phyloP scores from a whole-genome alignment of 192 early-diverging fungal genomes.

The Dissophora ornata region DNA sequence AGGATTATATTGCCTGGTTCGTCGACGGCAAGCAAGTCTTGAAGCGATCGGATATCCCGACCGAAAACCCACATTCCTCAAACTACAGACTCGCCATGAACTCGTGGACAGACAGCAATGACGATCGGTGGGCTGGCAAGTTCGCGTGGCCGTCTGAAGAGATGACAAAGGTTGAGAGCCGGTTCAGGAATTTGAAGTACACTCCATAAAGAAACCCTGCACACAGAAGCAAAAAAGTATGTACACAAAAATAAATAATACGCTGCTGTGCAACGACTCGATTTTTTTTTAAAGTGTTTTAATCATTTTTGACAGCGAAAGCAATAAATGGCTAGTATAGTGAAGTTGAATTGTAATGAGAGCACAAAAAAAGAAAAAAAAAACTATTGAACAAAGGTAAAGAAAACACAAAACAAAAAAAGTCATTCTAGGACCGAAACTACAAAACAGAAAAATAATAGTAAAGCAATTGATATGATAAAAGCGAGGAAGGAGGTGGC shows the following conservation, averaged over 20 bases:
- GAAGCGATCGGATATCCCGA: constrained; percentile 15
- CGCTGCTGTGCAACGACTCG: background rate
- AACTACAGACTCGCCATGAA: constrained; percentile 24
- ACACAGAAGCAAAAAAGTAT: too few relatives aligned
- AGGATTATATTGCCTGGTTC: constrained; percentile 15
- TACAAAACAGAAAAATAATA: background rate
- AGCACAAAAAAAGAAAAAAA: constrained; percentile 2
- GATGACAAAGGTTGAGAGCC: background rate
- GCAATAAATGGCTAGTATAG: background rate
- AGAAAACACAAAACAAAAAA: background rate
- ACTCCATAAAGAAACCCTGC: constrained; percentile 19
- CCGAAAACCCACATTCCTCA: background rate
- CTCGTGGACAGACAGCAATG: constrained; percentile 26
- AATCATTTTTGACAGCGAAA: too few relatives aligned
- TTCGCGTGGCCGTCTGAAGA: constrained; percentile 10
- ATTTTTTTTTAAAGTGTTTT: too few relatives aligned
- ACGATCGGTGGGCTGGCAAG: constrained; percentile 34
- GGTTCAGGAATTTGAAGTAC: constrained; percentile 31
- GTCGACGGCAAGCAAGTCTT: constrained; percentile 24
- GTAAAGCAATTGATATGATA: constrained; percentile 4
- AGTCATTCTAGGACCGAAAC: constrained; percentile 19
- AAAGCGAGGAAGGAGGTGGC: constrained; percentile 1
- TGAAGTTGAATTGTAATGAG: too few relatives aligned
- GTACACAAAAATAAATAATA: constrained; percentile 4
- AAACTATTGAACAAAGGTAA: background rate